phyloP scores from a whole-genome alignment of 768 basidiomycete genomes.

The Lactarius indigo region DNA sequence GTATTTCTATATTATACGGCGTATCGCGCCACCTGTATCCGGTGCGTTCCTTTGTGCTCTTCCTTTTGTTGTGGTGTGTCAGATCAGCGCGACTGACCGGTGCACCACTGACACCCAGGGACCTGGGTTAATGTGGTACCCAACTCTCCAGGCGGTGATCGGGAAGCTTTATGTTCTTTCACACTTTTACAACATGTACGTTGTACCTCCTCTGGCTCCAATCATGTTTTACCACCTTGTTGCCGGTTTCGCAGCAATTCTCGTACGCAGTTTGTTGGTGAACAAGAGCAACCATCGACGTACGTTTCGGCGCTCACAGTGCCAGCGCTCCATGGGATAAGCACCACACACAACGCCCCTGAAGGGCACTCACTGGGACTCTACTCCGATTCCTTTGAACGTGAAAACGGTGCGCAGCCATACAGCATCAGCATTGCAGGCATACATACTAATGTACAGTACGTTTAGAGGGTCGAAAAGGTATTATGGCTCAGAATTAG shows the following conservation, averaged over 20 bases:
- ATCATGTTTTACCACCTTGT: neutral
- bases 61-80: neutral
- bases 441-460: too few species aligned
- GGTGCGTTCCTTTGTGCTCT: neutral
- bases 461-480: too few species aligned
- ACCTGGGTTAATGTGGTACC: neutral
- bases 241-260: slow-evolving; percentile 2
- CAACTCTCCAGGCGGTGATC: slow-evolving; percentile 5
- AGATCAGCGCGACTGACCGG: neutral
- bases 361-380: neutral
- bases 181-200: slow-evolving; percentile 9
- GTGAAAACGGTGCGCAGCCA: neutral
- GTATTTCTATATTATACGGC: neutral
- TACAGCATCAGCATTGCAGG: neutral
- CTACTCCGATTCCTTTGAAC: neutral
- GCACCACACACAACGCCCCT: neutral
- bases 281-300: neutral
- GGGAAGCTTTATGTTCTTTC: slow-evolving; percentile 10
- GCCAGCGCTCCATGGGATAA: neutral
- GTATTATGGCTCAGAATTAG: too few species aligned
- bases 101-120: neutral
- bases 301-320: neutral
- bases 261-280: neutral
- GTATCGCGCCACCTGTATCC: neutral
- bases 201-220: neutral